Conservation (phyloP, 2,329 filamentous ascomycete genomes). For the Huntiella abstrusa region DNA sequence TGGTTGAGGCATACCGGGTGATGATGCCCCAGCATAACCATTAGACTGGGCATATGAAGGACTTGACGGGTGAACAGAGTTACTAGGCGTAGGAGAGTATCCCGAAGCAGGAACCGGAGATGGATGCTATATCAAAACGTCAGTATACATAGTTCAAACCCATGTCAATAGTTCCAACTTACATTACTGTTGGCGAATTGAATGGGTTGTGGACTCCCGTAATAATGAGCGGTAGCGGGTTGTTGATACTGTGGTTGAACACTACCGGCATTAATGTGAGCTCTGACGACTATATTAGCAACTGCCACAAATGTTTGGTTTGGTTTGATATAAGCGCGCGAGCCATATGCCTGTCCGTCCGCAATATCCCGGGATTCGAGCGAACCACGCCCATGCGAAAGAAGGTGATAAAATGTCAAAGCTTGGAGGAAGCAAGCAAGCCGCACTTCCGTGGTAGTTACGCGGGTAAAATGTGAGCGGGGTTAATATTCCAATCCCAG, state of each 20-base stretch:
- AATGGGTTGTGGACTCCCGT: too few relatives aligned
- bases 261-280: too few relatives aligned
- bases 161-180: too few relatives aligned
- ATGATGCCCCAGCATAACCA: neutral
- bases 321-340: neutral
- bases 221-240: too few relatives aligned
- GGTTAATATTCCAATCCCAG: neutral
- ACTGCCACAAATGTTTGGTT: neutral
- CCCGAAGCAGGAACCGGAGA: neutral
- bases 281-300: neutral
- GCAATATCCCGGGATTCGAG: neutral
- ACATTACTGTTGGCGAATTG: too few relatives aligned
- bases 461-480: neutral
- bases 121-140: too few relatives aligned
- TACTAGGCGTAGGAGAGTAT: neutral
- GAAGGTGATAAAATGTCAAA: too few relatives aligned
- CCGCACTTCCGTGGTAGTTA: too few relatives aligned
- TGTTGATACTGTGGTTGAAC: too few relatives aligned
- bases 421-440: too few relatives aligned
- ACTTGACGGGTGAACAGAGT: neutral
- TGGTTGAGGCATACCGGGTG: too few relatives aligned
- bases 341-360: neutral
- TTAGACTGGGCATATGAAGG: neutral
- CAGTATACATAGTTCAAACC: too few relatives aligned
- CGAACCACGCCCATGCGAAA: neutral